Base-by-base conservation (phyloP, 805 yeast genomes). In the Yamadazyma paraphyllophila region DNA sequence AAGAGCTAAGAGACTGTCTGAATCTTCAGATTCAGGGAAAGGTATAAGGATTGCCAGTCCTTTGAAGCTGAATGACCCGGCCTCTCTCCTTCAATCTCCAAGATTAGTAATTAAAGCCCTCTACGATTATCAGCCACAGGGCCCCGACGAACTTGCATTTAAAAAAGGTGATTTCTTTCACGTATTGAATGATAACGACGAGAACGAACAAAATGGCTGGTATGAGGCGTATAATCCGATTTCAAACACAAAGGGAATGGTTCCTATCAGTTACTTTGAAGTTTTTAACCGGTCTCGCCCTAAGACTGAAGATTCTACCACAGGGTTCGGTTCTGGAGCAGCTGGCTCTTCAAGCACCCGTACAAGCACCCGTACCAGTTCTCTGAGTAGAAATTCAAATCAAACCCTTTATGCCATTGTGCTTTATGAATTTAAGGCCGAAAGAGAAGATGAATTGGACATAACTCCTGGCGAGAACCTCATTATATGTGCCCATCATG, bases 401-500 rank as follows among this genome's bases (percentile, higher is more conserved):
- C 72, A 66, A 47, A 82, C 83, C 2, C 67, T 92, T 20, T 92
- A 91, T 61, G 98, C 96, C 2, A 78, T 87, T 44, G 89, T 90
- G 5, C 70, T 90, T 43, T 94, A 83, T 62, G 96, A 88, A 57
- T 94, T 94, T 65, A 76, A 73, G 49, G 97, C 98, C 5, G 90
- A 86, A 56, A 63, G 82, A 43, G 74, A 75, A 5, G 99, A 95
- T 67, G 99, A 94, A 66, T 75, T 94, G 52, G 84, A 85, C 51
- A 88, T 92, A 2, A 60, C 65, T 25, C 87, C 87, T 1, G 97
- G 97, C 32, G 99, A 94, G 57, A 85, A 87, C 56, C 77, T 94
- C 50, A 87, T 91, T 26, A 81, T 95, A 10, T 92, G 97, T 66
- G 99, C 99, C 2, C 97, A 92, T 65, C 96, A 92, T 60, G 90